A percentile compares a stretch with the other conserved stretches of the same genome.
phyloP scores from a whole-genome alignment of 208 protist genomes.

The Borovskyia barvae region DNA sequence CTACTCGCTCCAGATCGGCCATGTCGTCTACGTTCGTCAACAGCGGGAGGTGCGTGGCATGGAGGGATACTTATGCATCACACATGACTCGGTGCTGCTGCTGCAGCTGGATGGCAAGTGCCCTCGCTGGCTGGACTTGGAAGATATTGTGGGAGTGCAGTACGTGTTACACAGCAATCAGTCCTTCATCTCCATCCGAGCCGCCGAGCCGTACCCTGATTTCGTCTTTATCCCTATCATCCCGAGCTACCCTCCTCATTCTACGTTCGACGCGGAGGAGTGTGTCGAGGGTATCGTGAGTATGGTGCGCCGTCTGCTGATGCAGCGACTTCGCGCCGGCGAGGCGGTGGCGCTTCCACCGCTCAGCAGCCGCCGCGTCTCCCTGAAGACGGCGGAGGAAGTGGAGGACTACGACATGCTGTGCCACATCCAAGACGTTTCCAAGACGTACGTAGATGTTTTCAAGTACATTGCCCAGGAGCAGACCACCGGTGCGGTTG shows the following conservation, averaged over 20 bases:
- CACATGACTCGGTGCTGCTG: slow-evolving; percentile 40
- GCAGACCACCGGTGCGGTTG: slow-evolving; percentile 21
- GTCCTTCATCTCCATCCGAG: slow-evolving; percentile 38
- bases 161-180: slow-evolving; percentile 36
- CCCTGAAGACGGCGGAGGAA: slow-evolving; percentile 20
- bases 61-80: slow-evolving; percentile 39
- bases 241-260: slow-evolving; percentile 35
- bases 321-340: slow-evolving; percentile 36
- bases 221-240: slow-evolving; percentile 48
- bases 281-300: slow-evolving; percentile 36
- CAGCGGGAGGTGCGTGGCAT: slow-evolving; percentile 43
- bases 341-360: slow-evolving; percentile 34
- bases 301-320: slow-evolving; percentile 41
- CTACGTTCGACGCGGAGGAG: slow-evolving; percentile 40
- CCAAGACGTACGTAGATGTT: slow-evolving; percentile 24
- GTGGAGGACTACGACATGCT: slow-evolving; percentile 35
- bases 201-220: slow-evolving; percentile 33
- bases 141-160: slow-evolving; percentile 41
- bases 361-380: slow-evolving; percentile 9
- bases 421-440: slow-evolving; percentile 34
- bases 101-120: slow-evolving; percentile 43
- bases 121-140: slow-evolving; percentile 40
- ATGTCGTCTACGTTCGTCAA: slow-evolving; percentile 42
- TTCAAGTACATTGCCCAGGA: slow-evolving; percentile 40
- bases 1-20: slow-evolving; percentile 47